Percentiles rank a stretch among this genome's conserved stretches.
Evolutionary conservation across 306 rosid genomes (phyloP).

Genomic region (Rosa lucieae): DNA sequence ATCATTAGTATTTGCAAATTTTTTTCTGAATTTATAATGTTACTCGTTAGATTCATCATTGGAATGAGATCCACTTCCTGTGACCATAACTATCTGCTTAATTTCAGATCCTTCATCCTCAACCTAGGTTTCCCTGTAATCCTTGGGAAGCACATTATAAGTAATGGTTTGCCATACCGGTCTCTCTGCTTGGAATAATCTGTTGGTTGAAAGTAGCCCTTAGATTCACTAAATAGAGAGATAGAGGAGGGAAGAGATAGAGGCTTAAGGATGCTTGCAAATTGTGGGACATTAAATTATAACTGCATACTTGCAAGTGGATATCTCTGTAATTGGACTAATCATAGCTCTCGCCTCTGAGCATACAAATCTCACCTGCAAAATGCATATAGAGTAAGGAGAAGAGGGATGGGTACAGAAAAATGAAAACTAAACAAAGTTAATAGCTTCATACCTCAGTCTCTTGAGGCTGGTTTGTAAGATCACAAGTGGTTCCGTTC

Average conservation of each 20-base stretch:
- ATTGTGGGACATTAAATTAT: constrained; percentile 77
- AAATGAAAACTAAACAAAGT: too few relatives aligned
- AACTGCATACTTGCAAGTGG: constrained; percentile 95
- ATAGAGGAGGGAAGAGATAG: constrained; percentile 18
- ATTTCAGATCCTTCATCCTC: constrained; percentile 36
- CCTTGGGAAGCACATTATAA: constrained; percentile 69
- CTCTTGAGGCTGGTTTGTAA: too few relatives aligned
- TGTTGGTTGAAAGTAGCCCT: constrained; percentile 30
- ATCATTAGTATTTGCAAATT: constrained; percentile 5
- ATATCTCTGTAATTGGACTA: constrained; percentile 83
- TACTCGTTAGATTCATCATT: constrained; percentile 45
- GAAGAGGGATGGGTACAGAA: constrained; percentile 9
- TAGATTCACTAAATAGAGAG: not conserved
- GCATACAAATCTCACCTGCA: too few relatives aligned
- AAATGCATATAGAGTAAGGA: not conserved
- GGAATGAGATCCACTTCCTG: constrained; percentile 41
- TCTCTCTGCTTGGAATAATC: constrained; percentile 89
- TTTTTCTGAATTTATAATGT: constrained; percentile 16
- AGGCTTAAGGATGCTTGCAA: constrained; percentile 86
- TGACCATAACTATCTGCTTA: constrained; percentile 49
- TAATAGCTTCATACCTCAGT: too few relatives aligned
- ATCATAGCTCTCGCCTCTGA: constrained; percentile 75
- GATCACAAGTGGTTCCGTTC: too few relatives aligned
- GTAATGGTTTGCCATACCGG: constrained; percentile 78
- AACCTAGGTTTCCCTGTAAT: constrained; percentile 45